Evolutionary conservation across 2,329 filamentous ascomycete genomes (phyloP).

Genomic region (Ophiocordyceps unilateralis): DNA sequence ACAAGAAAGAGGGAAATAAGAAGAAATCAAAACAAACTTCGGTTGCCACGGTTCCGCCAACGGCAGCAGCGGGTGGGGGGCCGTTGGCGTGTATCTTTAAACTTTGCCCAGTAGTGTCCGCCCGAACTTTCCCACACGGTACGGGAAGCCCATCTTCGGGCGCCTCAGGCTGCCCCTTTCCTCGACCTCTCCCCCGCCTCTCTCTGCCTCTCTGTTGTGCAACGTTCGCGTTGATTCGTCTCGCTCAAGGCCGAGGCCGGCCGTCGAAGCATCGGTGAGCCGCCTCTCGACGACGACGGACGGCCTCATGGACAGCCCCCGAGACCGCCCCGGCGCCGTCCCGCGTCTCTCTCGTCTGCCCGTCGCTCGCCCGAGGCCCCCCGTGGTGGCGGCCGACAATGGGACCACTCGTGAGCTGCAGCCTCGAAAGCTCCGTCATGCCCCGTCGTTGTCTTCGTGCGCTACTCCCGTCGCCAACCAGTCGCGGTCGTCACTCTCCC

Average conservation of each 20-base stretch:
- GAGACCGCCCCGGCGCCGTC: slow-evolving; percentile 20
- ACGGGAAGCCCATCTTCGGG: no score
- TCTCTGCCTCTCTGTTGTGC: background rate
- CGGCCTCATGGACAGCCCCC: slow-evolving; percentile 13
- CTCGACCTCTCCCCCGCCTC: background rate
- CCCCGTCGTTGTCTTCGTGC: slow-evolving; percentile 14
- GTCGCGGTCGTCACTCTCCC: slow-evolving; percentile 47
- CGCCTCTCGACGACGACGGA: background rate
- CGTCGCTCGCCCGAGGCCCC: slow-evolving; percentile 13
- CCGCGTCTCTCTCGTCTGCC: slow-evolving; percentile 22
- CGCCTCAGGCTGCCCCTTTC: background rate
- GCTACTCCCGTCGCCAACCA: slow-evolving; percentile 7
- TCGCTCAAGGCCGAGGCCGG: background rate
- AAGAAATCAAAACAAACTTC: no score
- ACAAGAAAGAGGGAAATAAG: no score
- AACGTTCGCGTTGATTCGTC: background rate
- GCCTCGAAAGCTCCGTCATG: slow-evolving; percentile 22
- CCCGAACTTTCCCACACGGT: background rate
- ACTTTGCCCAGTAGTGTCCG: background rate
- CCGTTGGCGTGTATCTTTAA: background rate
- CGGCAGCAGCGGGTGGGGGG: background rate
- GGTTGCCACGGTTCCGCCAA: background rate
- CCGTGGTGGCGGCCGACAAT: slow-evolving; percentile 11
- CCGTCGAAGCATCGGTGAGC: background rate
- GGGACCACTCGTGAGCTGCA: slow-evolving; percentile 14